Percentiles rank a stretch among this genome's conserved stretches.
Evolutionary conservation across 768 basidiomycete species (phyloP).

Genomic region (Leccinum subgranulosum): DNA sequence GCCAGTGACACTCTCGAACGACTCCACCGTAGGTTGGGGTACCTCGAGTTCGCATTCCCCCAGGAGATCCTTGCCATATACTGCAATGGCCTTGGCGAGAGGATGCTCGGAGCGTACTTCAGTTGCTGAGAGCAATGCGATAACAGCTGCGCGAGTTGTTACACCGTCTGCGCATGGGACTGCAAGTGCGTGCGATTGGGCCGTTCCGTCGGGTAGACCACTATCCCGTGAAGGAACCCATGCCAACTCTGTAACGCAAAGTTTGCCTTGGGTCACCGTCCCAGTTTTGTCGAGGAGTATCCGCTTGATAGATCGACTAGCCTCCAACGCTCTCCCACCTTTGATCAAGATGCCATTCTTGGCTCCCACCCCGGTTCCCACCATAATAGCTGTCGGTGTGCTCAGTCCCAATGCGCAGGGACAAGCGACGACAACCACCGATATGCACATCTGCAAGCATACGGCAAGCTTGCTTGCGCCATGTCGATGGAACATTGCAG

Average conservation of each 20-base stretch:
- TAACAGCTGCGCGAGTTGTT: conserved; percentile 55
- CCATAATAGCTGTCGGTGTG: conserved; percentile 99
- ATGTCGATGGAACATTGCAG: conserved; percentile 78
- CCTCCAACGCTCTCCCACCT: conserved; percentile 91
- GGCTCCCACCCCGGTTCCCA: conserved; percentile 96
- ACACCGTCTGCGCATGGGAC: conserved; percentile 54
- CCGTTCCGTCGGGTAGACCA: conserved; percentile 15
- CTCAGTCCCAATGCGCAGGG: conserved; percentile 95
- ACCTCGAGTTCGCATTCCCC: conserved; percentile 36
- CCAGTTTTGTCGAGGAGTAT: conserved; percentile 97
- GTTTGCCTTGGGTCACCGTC: conserved; percentile 93
- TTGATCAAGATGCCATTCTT: conserved; percentile 98
- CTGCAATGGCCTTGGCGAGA: conserved; percentile 88
- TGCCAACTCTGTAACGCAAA: conserved; percentile 69
- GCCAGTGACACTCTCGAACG: conserved; percentile 88
- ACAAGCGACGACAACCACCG: conserved; percentile 96
- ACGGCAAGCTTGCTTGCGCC: conserved; percentile 86
- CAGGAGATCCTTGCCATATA: conserved; percentile 70
- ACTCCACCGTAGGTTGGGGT: conserved; percentile 55
- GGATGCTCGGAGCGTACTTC: conserved; percentile 96
- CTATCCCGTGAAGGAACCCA: conserved; percentile 57
- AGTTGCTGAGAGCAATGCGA: conserved; percentile 81
- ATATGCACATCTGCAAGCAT: conserved; percentile 95
- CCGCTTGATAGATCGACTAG: conserved; percentile 74
- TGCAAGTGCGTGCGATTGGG: conserved; percentile 11